Evolutionary conservation across 257 asterid genomes (phyloP).

Genomic region (Forsythia suspensa): DNA sequence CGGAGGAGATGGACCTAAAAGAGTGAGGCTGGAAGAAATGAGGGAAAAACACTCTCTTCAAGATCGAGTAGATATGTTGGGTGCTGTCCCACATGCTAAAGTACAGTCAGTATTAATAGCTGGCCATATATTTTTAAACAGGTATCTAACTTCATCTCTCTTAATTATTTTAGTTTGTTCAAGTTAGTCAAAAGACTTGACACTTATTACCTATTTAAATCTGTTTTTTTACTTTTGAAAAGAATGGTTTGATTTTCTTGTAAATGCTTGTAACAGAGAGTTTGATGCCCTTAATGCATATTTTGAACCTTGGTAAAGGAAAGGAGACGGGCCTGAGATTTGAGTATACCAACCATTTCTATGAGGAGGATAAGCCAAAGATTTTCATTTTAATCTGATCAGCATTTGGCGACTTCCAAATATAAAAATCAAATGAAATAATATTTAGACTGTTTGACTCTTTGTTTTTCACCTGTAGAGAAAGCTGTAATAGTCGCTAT

Average conservation of each 20-base stretch:
- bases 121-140: slow-evolving; percentile 90
- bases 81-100: slow-evolving; percentile 97
- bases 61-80: slow-evolving; percentile 96
- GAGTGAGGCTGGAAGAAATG: slow-evolving; percentile 97
- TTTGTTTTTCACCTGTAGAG: not conserved
- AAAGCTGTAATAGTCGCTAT: not conserved
- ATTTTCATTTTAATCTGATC: not conserved
- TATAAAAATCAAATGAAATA: not conserved
- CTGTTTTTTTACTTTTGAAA: not conserved
- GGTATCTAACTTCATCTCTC: slow-evolving; percentile 38
- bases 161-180: slow-evolving; percentile 8
- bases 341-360: not conserved
- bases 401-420: not conserved
- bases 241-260: not conserved
- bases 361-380: not conserved
- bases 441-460: not conserved
- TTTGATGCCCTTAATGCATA: not conserved
- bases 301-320: not conserved
- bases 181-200: not conserved
- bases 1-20: slow-evolving; percentile 99
- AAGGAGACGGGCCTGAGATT: not conserved
- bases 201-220: not conserved
- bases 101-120: slow-evolving; percentile 81
- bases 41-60: slow-evolving; percentile 96
- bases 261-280: not conserved